A percentile compares a stretch with the other conserved stretches of the same genome.
Evolutionary conservation across 2,329 filamentous ascomycete species (phyloP).

Genomic region (Alternaria triticimaculans): DNA sequence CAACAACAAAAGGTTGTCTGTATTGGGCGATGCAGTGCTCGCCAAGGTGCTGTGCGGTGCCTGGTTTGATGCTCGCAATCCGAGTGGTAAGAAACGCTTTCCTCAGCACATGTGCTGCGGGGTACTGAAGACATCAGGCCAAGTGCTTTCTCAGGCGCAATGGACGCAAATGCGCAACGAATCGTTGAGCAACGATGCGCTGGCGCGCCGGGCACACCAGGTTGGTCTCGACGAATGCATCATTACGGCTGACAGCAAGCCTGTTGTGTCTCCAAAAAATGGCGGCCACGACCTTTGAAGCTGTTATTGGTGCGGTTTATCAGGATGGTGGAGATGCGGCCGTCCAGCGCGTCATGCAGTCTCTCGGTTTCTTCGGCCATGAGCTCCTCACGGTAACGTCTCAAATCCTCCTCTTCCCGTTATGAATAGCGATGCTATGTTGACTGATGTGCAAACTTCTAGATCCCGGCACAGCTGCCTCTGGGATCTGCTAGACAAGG

Average conservation of each 20-base stretch:
- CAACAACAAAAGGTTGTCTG: slow-evolving; percentile 18
- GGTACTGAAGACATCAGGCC: background rate
- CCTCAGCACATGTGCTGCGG: background rate
- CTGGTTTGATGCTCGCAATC: slow-evolving; percentile 16
- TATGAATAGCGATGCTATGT: background rate
- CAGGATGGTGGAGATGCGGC: slow-evolving; percentile 32
- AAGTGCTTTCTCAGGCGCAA: background rate
- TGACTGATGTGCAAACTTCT: slow-evolving; percentile 5
- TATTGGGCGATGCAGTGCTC: slow-evolving; percentile 17
- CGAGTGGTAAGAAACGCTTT: slow-evolving; percentile 3
- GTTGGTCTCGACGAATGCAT: slow-evolving; percentile 8
- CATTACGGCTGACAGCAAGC: background rate
- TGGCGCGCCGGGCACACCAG: background rate
- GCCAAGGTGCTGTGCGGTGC: slow-evolving; percentile 8
- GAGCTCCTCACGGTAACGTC: slow-evolving; percentile 8
- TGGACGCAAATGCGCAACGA: slow-evolving; percentile 13
- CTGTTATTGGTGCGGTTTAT: slow-evolving; percentile 45
- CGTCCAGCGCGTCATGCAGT: slow-evolving; percentile 6
- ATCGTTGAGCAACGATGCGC: background rate
- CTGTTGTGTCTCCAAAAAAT: slow-evolving; percentile 11
- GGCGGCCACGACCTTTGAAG: slow-evolving; percentile 42
- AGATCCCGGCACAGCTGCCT: background rate
- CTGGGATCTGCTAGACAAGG: background rate
- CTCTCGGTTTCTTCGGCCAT: slow-evolving; percentile 12
- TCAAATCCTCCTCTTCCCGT: background rate